Evolutionary conservation across 176 grass and related monocot genomes (phyloP), one percentile per base, ranked within the genome.

Genomic region (Avena eriantha): DNA sequence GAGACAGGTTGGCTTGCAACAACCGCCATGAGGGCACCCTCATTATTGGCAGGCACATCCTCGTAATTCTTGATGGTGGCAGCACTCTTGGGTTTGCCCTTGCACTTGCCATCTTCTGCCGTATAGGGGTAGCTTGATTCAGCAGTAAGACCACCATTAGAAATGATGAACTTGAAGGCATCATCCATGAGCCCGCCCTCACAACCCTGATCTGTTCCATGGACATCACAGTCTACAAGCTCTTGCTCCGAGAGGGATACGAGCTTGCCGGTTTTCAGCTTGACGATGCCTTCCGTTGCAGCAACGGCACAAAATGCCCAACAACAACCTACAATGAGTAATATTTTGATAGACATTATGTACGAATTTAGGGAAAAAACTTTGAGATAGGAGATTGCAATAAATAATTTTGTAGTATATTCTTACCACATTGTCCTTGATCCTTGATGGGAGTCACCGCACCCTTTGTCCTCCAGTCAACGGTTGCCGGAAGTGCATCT

Each of bases 151-250:
- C 59, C 59, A 24, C 59, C 59, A 26, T 63, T 63, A 1, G 59
- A 63, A 13, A 63, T 63, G 59, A 63, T 26, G 22, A 63, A 63
- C 59, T 63, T 63, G 22, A 63, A 63, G 59, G 59, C 59, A 63
- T 26, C 59, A 26, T 63, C 59, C 59, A 63, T 26, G 59, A 63
- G 59, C 10, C 59, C 59, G 1, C 59, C 59, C 59, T 26, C 22
- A 63, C 59, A 63, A 13, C 59, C 59, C 22, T 26, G 22, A 26
- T 63, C 59, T 0, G 59, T 26, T 26, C 59, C 59, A 63, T 63
- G 59, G 59, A 63, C 59, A 63, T 63, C 59, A 63, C 22, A 63
- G 10, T 63, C 59, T 12, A 63, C 59, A 12, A 63, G 22, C 10
- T 63, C 59, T 26, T 63, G 59, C 59, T 63, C 59, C 0, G 22